These are phyloP conservation scores for Metarhizium album DNA, from an alignment of 2,329 filamentous ascomycete species.

Conservation along the genomic window DNA sequence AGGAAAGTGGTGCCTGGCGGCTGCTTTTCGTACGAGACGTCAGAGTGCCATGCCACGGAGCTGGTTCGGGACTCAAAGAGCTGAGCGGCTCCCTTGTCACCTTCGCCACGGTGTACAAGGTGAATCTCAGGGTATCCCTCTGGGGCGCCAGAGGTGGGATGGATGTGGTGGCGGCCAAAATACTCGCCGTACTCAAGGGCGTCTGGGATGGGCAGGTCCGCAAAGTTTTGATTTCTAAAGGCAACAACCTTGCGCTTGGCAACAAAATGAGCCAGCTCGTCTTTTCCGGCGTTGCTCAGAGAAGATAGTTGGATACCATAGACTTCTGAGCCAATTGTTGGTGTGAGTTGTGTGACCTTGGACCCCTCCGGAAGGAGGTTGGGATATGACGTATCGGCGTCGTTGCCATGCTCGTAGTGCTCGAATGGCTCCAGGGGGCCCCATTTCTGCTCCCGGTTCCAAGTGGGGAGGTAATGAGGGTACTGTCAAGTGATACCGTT, in stretches of 20 bases:
- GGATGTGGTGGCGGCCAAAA: constrained; percentile 74
- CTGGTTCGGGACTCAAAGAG: constrained; percentile 62
- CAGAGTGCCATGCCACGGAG: constrained; percentile 80
- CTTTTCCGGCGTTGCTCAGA: constrained; percentile 57
- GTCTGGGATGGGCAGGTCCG: constrained; percentile 56
- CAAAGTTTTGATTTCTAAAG: constrained; percentile 67
- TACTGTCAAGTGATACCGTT: constrained; percentile 33
- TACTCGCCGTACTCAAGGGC: constrained; percentile 62
- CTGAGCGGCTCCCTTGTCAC: constrained; percentile 35
- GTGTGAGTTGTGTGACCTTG: constrained; percentile 52
- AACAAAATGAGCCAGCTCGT: constrained; percentile 66
- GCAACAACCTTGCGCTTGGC: constrained; percentile 69
- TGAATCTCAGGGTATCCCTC: constrained; percentile 65
- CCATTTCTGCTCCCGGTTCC: constrained; percentile 54
- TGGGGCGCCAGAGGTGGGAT: constrained; percentile 67
- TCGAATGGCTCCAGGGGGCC: constrained; percentile 58
- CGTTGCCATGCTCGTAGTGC: constrained; percentile 65
- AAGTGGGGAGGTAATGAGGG: constrained; percentile 62
- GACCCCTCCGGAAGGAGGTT: constrained; percentile 51
- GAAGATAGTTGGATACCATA: constrained; percentile 60
- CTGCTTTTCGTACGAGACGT: constrained; percentile 80
- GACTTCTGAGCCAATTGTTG: constrained; percentile 64
- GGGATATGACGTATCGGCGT: constrained; percentile 58
- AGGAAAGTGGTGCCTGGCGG: constrained; percentile 85
- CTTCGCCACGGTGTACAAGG: constrained; percentile 61